Percentiles rank a stretch among this genome's conserved stretches.
phyloP scores from a whole-genome alignment of 306 rosid species.

The Pachyrhizus erosus region DNA sequence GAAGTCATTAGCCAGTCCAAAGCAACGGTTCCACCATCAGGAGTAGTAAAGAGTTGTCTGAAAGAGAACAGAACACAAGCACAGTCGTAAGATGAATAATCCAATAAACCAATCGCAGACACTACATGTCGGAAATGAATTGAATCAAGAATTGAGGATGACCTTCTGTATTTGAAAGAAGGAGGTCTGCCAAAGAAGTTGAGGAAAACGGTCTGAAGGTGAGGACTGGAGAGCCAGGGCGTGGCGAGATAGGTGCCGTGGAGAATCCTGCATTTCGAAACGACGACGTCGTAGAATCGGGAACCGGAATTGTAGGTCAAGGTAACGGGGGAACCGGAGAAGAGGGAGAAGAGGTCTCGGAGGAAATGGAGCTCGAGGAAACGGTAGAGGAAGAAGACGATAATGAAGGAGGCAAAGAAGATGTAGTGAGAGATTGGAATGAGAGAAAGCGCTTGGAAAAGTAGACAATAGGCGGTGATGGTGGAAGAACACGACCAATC shows the following conservation, averaged over 20 bases:
- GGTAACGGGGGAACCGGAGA: conserved; percentile 59
- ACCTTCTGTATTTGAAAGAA: conserved; percentile 75
- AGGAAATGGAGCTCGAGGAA: conserved; percentile 80
- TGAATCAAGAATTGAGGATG: not conserved
- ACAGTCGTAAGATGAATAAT: conserved; percentile 41
- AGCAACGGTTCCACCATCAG: conserved; percentile 82
- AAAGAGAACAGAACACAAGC: not conserved
- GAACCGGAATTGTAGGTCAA: conserved; percentile 62
- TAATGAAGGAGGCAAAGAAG: conserved; percentile 28
- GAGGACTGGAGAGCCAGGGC: conserved; percentile 91
- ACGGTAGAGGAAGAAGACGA: conserved; percentile 54
- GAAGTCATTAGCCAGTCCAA: conserved; percentile 67
- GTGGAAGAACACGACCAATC: not conserved
- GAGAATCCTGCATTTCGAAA: conserved; percentile 81
- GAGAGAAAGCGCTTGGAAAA: conserved; percentile 51
- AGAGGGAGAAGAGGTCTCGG: conserved; percentile 59
- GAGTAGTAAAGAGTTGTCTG: conserved; percentile 67
- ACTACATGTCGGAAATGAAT: not conserved
- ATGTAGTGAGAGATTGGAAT: conserved; percentile 68
- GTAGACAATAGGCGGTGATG: conserved; percentile 49
- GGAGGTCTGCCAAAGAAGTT: conserved; percentile 76
- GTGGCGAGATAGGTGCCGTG: conserved; percentile 67
- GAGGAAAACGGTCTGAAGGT: conserved; percentile 79
- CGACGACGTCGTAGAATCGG: conserved; percentile 64
- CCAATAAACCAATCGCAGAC: not conserved